Evolutionary conservation across 176 grass and related monocot genomes (phyloP).

Genomic region (Phyllostachys edulis): DNA sequence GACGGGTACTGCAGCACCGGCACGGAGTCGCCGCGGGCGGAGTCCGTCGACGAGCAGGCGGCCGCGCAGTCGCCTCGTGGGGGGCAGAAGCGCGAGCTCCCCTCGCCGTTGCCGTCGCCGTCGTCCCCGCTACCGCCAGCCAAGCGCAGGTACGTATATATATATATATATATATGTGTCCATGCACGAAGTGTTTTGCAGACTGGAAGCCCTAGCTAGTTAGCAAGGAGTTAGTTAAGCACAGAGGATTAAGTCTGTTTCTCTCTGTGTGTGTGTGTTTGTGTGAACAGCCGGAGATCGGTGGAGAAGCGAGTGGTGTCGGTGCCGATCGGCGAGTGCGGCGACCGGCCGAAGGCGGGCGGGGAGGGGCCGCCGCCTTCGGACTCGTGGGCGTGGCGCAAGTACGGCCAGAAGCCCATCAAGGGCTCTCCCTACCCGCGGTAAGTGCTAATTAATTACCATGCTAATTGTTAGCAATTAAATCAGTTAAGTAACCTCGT

Average conservation of each 20-base stretch:
- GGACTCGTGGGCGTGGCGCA: constrained; percentile 98
- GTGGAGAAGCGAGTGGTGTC: constrained; percentile 90
- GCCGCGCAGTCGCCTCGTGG: constrained; percentile 28
- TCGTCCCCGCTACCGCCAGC: constrained; percentile 50
- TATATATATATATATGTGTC: constrained; percentile 6
- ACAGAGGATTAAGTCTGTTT: background rate
- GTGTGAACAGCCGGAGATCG: constrained; percentile 62
- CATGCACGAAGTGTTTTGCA: background rate
- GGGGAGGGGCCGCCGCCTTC: constrained; percentile 88
- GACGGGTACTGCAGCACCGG: constrained; percentile 62
- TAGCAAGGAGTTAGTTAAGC: background rate
- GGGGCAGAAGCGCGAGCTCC: constrained; percentile 38
- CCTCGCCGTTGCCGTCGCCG: constrained; percentile 22
- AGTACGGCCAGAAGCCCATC: constrained; percentile 99
- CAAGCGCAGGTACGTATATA: constrained; percentile 67
- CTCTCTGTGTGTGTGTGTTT: background rate
- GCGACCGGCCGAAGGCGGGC: constrained; percentile 55
- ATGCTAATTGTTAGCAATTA: background rate
- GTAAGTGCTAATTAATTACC: constrained; percentile 24
- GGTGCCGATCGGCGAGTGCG: constrained; percentile 63
- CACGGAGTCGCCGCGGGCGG: constrained; percentile 57
- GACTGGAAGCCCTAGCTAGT: background rate
- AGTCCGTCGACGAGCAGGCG: constrained; percentile 63
- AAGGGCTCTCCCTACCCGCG: constrained; percentile 94
- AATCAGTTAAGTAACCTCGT: background rate